phyloP scores from a whole-genome alignment of 1,139 yeast genomes.

The Suhomyces maxii region DNA sequence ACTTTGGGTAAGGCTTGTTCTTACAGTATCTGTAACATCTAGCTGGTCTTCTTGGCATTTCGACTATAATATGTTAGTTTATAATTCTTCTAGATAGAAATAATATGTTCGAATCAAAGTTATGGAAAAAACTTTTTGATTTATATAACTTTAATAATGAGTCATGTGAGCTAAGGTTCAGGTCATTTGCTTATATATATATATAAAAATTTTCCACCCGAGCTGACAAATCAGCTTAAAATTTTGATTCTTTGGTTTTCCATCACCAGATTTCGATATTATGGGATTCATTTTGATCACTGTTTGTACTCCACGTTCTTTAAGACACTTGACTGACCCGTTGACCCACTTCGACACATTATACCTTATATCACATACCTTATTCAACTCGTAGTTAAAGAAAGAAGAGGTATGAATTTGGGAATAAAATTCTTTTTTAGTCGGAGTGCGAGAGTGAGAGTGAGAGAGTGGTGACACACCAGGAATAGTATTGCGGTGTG shows the following conservation, averaged over 20 bases:
- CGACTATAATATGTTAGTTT: constrained; percentile 46
- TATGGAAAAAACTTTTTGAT: too few relatives aligned
- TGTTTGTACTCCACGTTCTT: too few relatives aligned
- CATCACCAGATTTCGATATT: background rate
- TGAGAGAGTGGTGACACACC: background rate
- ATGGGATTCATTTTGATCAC: background rate
- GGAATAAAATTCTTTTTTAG: constrained; percentile 11
- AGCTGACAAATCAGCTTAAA: constrained; percentile 10
- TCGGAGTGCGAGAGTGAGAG: background rate
- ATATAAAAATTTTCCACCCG: constrained; percentile 9
- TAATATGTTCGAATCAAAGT: too few relatives aligned
- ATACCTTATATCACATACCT: constrained; percentile 19
- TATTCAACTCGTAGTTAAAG: constrained; percentile 20
- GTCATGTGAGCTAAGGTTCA: too few relatives aligned
- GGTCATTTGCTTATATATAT: too few relatives aligned
- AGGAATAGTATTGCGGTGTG: constrained; percentile 4
- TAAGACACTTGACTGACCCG: background rate
- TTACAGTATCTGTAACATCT: constrained; percentile 99
- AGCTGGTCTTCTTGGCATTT: constrained; percentile 99
- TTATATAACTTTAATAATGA: too few relatives aligned
- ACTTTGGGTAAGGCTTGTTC: constrained; percentile 99
- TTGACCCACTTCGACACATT: background rate
- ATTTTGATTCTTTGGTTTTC: background rate
- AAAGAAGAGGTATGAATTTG: constrained; percentile 4
- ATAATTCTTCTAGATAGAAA: background rate